Evolutionary conservation across 371 early-diverging fungal genomes (phyloP).

Genomic region (Rhizomucor pusillus): DNA sequence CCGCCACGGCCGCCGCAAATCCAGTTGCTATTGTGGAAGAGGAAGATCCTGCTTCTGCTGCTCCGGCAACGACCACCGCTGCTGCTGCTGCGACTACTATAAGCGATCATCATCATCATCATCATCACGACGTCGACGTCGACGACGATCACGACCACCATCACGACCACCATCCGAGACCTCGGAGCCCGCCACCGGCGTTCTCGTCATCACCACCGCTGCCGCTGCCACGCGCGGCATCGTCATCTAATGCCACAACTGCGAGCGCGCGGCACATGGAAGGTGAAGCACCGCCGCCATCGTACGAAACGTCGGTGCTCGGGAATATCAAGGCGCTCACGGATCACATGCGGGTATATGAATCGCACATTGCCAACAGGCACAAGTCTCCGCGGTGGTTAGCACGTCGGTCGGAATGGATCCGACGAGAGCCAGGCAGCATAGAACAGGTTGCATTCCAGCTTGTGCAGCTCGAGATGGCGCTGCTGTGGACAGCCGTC

Average conservation of each 20-base stretch:
- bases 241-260: background rate
- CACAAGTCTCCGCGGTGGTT: slow-evolving; percentile 52
- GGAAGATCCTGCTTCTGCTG: background rate
- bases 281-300: slow-evolving; percentile 40
- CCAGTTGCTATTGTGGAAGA: background rate
- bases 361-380: slow-evolving; percentile 40
- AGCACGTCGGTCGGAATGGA: slow-evolving; percentile 34
- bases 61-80: background rate
- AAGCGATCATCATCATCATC: slow-evolving; percentile 1
- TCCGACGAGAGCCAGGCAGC: slow-evolving; percentile 28
- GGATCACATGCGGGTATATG: slow-evolving; percentile 29
- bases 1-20: slow-evolving; percentile 8
- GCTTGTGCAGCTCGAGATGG: slow-evolving; percentile 48
- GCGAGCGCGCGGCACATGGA: slow-evolving; percentile 6
- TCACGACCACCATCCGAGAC: background rate
- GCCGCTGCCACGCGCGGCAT: background rate
- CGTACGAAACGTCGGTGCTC: slow-evolving; percentile 45
- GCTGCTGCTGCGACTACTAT: background rate
- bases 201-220: background rate
- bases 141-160: background rate
- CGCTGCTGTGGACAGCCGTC: slow-evolving; percentile 47
- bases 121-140: background rate
- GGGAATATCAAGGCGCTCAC: slow-evolving; percentile 40
- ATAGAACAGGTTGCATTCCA: slow-evolving; percentile 47
- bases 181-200: slow-evolving; percentile 1